A percentile compares a stretch with the other conserved stretches of the same genome.
phyloP scores from a whole-genome alignment of 495 filamentous ascomycete genomes.

The Xylaria acuta region DNA sequence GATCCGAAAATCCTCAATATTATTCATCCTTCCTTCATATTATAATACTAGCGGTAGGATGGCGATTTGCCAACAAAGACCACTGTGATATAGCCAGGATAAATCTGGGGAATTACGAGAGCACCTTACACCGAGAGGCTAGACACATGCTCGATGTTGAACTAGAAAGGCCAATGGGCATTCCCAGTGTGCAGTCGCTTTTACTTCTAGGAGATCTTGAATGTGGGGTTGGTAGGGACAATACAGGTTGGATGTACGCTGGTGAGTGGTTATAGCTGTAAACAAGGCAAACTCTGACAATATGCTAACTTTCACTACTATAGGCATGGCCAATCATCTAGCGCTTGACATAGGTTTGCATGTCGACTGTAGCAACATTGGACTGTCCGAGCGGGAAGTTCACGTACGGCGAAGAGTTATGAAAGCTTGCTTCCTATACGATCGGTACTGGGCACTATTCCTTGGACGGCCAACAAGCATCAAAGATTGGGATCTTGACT shows the following conservation, averaged over 20 bases:
- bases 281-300: not conserved
- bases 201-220: constrained; percentile 60
- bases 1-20: constrained; percentile 49
- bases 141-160: constrained; percentile 59
- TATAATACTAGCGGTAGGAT: constrained; percentile 59
- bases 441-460: constrained; percentile 59
- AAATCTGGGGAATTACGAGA: constrained; percentile 53
- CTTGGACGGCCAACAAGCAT: constrained; percentile 59
- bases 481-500: constrained; percentile 55
- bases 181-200: constrained; percentile 58
- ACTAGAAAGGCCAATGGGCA: constrained; percentile 56
- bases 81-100: constrained; percentile 57
- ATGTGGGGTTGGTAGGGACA: constrained; percentile 57
- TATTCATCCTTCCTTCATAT: constrained; percentile 61
- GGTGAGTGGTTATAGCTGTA: constrained; percentile 35
- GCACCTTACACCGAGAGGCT: constrained; percentile 59
- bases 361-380: constrained; percentile 43
- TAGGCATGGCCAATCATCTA: constrained; percentile 55
- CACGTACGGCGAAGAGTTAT: constrained; percentile 54
- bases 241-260: constrained; percentile 59
- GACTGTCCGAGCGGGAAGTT: constrained; percentile 49
- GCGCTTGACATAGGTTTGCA: constrained; percentile 60
- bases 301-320: constrained; percentile 19
- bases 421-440: constrained; percentile 57
- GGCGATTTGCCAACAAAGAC: constrained; percentile 53